phyloP scores from a whole-genome alignment of 257 asterid species.

The Fraxinus cuspidata region DNA sequence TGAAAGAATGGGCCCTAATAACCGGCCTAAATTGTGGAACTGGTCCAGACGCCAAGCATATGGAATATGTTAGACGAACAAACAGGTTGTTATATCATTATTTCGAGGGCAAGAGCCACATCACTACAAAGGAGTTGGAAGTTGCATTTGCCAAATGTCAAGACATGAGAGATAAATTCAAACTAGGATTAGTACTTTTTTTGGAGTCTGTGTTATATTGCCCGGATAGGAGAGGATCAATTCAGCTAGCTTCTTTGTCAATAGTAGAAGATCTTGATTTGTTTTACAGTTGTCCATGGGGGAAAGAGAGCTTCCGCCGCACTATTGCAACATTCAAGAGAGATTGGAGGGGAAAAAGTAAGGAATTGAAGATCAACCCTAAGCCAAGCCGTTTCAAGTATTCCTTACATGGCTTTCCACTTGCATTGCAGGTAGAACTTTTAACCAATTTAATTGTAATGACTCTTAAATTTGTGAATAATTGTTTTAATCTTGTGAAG shows the following conservation, averaged over 20 bases:
- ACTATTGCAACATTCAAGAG: not conserved
- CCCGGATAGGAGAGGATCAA: not conserved
- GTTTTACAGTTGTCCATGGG: not conserved
- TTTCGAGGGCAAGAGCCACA: conserved; percentile 4
- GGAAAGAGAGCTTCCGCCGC: not conserved
- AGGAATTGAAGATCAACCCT: conserved; percentile 1
- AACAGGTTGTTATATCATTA: not conserved
- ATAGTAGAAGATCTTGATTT: conserved; percentile 2
- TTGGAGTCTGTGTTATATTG: conserved; percentile 1
- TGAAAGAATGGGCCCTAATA: conserved; percentile 6
- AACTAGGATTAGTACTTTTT: not conserved
- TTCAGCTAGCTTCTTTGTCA: conserved; percentile 2
- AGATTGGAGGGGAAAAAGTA: conserved; percentile 7
- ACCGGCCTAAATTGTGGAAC: not conserved
- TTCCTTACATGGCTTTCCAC: not conserved
- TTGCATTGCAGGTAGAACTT: conserved; percentile 6
- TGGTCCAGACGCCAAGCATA: not conserved
- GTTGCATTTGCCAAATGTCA: conserved; percentile 2
- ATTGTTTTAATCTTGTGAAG: not conserved
- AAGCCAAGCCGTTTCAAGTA: conserved; percentile 8
- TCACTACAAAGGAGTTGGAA: conserved; percentile 4
- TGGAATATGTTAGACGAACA: not conserved
- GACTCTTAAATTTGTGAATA: not conserved
- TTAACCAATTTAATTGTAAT: not conserved
- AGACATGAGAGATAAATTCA: not conserved